Conservation (phyloP, 228 moss, liverwort and hornwort genomes). For the Sphagnum fallax region DNA sequence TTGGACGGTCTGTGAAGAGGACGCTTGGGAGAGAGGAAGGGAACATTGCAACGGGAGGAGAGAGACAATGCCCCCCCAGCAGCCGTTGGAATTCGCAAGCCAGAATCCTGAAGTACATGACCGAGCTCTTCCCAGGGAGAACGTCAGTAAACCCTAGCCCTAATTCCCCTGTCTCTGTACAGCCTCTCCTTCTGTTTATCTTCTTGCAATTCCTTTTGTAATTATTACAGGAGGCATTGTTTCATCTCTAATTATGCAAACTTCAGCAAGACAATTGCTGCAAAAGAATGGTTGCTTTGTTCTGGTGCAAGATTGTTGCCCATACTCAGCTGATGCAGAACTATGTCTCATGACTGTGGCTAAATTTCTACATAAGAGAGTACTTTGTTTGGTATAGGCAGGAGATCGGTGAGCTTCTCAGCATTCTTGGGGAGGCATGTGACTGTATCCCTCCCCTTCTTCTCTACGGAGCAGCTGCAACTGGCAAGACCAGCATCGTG, state of each 20-base stretch:
- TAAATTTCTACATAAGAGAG: not conserved
- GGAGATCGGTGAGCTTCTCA: slow-evolving; percentile 66
- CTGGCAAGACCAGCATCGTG: slow-evolving; percentile 87
- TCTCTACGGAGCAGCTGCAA: slow-evolving; percentile 72
- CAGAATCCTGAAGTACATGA: slow-evolving; percentile 30
- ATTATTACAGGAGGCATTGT: not conserved
- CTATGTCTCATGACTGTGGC: not conserved
- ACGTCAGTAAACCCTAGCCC: not conserved
- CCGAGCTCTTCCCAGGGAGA: slow-evolving; percentile 71
- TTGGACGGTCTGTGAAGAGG: not conserved
- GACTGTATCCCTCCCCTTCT: slow-evolving; percentile 73
- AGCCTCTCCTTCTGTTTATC: not conserved
- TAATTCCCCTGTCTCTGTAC: slow-evolving; percentile 6
- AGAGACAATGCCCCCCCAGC: not conserved
- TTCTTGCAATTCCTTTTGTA: not conserved
- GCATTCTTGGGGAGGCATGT: slow-evolving; percentile 51
- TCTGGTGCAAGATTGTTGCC: not conserved
- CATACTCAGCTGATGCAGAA: not conserved
- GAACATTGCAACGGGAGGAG: not conserved
- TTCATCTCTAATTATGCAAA: not conserved
- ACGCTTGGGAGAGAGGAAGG: slow-evolving; percentile 1
- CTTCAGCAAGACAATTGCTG: not conserved
- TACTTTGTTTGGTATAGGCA: slow-evolving; percentile 19
- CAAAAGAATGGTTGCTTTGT: not conserved
- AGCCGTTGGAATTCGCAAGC: slow-evolving; percentile 8